These are phyloP conservation scores for Cicer bijugum DNA, from an alignment of 306 rosid genomes.

Conservation along the genomic window DNA sequence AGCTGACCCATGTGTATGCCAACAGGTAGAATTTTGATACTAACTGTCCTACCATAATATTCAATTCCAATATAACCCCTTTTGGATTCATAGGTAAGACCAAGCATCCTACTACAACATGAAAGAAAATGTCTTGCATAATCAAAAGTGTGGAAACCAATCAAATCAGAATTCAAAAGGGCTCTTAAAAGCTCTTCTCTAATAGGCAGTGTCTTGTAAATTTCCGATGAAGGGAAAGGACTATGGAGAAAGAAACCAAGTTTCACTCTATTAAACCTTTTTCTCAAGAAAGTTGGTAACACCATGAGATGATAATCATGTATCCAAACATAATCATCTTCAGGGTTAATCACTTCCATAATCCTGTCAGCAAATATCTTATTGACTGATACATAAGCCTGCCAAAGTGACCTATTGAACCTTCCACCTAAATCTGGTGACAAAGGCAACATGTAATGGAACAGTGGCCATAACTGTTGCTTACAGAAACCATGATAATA, in stretches of 20 bases:
- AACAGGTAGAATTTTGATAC: slow-evolving; percentile 84
- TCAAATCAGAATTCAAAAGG: slow-evolving; percentile 76
- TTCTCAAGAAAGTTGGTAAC: slow-evolving; percentile 83
- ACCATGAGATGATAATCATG: slow-evolving; percentile 95
- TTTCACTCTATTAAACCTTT: slow-evolving; percentile 73
- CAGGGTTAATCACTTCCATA: slow-evolving; percentile 89
- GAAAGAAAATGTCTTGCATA: slow-evolving; percentile 86
- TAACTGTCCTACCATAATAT: slow-evolving; percentile 84
- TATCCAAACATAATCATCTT: slow-evolving; percentile 84
- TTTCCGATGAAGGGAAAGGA: slow-evolving; percentile 85
- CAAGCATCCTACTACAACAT: slow-evolving; percentile 88
- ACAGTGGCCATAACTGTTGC: slow-evolving; percentile 85
- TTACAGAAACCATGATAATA: slow-evolving; percentile 87
- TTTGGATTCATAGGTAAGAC: slow-evolving; percentile 74
- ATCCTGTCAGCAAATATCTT: slow-evolving; percentile 85
- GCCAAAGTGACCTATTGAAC: slow-evolving; percentile 75
- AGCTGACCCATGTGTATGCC: slow-evolving; percentile 92
- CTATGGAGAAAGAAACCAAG: slow-evolving; percentile 87
- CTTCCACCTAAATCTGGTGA: slow-evolving; percentile 83
- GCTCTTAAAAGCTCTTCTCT: slow-evolving; percentile 82
- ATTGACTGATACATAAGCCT: slow-evolving; percentile 79
- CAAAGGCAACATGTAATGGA: slow-evolving; percentile 83
- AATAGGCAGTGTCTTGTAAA: slow-evolving; percentile 78
- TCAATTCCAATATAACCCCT: slow-evolving; percentile 84
- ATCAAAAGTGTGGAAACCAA: slow-evolving; percentile 88